Evolutionary conservation across 1,139 yeast species (phyloP).

Genomic region (Arxiozyma slooffiae): DNA sequence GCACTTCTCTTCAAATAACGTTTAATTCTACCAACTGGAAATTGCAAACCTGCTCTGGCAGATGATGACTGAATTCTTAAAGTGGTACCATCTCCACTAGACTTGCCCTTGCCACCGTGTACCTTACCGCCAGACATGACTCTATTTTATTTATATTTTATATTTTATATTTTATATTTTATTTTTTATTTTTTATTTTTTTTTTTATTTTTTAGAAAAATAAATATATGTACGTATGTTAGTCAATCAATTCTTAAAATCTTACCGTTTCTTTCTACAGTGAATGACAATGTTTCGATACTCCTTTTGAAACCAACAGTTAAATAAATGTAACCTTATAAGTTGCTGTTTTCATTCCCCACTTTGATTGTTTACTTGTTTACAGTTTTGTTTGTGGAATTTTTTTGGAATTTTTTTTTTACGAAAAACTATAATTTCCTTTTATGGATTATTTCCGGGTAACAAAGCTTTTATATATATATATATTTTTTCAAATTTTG

Average conservation of each 20-base stretch:
- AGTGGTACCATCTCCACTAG: slow-evolving; percentile 55
- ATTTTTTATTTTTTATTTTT: no score
- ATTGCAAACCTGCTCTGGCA: slow-evolving; percentile 94
- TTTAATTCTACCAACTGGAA: slow-evolving; percentile 98
- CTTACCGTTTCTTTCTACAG: background rate
- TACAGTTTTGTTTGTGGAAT: background rate
- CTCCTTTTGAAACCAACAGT: no score
- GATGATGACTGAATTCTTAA: slow-evolving; percentile 76
- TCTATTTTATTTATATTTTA: background rate
- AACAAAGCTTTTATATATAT: no score
- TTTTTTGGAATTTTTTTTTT: background rate
- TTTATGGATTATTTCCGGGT: background rate
- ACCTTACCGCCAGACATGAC: slow-evolving; percentile 55
- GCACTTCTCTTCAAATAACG: slow-evolving; percentile 87
- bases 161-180: background rate
- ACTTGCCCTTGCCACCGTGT: slow-evolving; percentile 94
- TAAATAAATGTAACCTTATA: background rate
- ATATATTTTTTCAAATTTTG: no score
- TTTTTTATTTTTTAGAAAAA: background rate
- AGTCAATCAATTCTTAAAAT: background rate
- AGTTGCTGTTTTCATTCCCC: no score
- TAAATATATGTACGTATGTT: background rate
- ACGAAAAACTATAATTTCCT: background rate
- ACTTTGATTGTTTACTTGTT: background rate
- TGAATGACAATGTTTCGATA: background rate